Evolutionary conservation across 2,329 filamentous ascomycete species (phyloP).

Genomic region (Phoma sp.): DNA sequence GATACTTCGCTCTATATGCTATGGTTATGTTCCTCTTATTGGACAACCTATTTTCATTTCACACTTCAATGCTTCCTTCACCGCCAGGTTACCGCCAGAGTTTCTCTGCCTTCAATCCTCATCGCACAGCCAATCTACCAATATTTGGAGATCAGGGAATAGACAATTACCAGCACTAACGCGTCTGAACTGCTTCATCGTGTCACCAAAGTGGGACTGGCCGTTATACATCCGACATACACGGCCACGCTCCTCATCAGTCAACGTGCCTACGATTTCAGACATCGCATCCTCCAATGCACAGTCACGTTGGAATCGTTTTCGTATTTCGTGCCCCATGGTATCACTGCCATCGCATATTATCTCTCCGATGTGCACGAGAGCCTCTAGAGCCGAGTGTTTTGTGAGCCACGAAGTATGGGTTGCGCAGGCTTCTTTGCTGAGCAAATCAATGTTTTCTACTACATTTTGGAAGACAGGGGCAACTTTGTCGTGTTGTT

Average conservation of each 20-base stretch:
- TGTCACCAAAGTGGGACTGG: background rate
- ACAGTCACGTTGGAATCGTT: background rate
- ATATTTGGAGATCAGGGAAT: too few relatives aligned
- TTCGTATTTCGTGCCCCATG: background rate
- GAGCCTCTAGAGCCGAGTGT: background rate
- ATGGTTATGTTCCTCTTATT: too few relatives aligned
- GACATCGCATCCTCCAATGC: background rate
- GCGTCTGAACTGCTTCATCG: too few relatives aligned
- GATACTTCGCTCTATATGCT: too few relatives aligned
- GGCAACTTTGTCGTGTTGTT: background rate
- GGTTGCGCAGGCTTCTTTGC: background rate
- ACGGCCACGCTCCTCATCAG: background rate
- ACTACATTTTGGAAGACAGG: background rate
- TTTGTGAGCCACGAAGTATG: background rate
- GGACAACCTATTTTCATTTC: too few relatives aligned
- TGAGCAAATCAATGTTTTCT: background rate
- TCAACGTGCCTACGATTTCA: background rate
- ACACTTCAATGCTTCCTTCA: too few relatives aligned
- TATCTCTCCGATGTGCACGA: background rate
- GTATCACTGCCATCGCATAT: background rate
- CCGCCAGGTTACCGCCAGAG: too few relatives aligned
- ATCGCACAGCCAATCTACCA: too few relatives aligned
- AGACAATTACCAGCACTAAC: too few relatives aligned
- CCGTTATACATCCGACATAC: background rate
- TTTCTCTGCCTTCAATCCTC: too few relatives aligned